A percentile compares a stretch with the other conserved stretches of the same genome.
These are phyloP conservation scores for Physocladia obscura DNA, from an alignment of 192 early-diverging fungal genomes.

Conservation along the genomic window DNA sequence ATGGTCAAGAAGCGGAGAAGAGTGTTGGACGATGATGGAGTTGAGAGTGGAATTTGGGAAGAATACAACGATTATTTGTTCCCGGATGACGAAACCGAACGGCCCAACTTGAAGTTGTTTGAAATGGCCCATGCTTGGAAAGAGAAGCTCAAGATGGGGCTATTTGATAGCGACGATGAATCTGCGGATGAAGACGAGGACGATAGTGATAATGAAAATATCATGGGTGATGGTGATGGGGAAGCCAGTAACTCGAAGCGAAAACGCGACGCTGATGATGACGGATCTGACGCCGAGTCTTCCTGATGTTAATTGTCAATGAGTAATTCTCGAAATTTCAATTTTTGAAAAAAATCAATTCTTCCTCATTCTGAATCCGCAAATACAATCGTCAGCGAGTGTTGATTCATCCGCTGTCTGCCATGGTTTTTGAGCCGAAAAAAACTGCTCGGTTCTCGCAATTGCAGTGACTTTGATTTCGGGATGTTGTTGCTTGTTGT, in stretches of 20 bases:
- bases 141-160: slow-evolving; percentile 33
- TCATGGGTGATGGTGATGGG: background rate
- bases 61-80: slow-evolving; percentile 99
- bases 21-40: slow-evolving; percentile 52
- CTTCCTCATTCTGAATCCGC: no score
- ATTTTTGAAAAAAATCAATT: no score
- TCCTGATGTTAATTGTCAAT: no score
- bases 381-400: no score
- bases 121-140: slow-evolving; percentile 77
- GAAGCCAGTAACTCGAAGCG: background rate
- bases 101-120: slow-evolving; percentile 85
- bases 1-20: slow-evolving; percentile 87
- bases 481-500: no score
- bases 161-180: slow-evolving; percentile 25
- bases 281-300: no score
- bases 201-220: slow-evolving; percentile 25
- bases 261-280: background rate
- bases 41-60: slow-evolving; percentile 71
- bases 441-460: no score
- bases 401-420: no score
- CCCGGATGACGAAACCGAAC: slow-evolving; percentile 89
- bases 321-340: no score
- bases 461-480: no score
- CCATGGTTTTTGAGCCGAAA: no score
- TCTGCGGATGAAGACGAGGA: slow-evolving; percentile 32